Base-by-base conservation (phyloP, 352 stramenopile genomes). In the Thalassiosira livingstoniorum region DNA sequence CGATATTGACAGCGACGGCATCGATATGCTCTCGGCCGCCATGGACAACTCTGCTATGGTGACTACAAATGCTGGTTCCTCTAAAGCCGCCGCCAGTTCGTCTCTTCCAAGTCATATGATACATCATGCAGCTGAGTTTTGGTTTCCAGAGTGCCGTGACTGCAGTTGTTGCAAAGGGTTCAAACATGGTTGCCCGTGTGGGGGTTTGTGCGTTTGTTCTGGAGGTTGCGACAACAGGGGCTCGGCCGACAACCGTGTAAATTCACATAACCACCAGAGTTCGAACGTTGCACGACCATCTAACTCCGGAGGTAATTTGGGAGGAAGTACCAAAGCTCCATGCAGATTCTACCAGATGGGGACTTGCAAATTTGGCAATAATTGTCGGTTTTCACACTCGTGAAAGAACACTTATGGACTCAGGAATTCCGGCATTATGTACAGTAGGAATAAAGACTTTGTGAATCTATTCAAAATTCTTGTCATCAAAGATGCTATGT, bases 131-230 rank as follows among this genome's bases (percentile, higher is more conserved):
- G 64, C 66, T 0, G 86, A 91, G 62, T 89, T 89, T 74, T 91
- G 86, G 86, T 91, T 88, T 72, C 82, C 86, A 21, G 82, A 91
- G 65, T 78, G 75, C 43, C 75, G 79, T 25, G 62, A 91, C 39
- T 91, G 86, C 73, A 4, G 11, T 0, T 89, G 86, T 37, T 91
- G 86, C 47, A 74, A 86, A n/a, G 86, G 86, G 23, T 89, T 82
- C 58, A 91, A 91, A 53, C 67, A 88, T 61, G 86, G 86, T 35
- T 91, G 86, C 70, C 21, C 10, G 5, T 87, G 85, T 75, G 55
- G 35, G 0, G 55, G 45, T 11, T 31, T 37, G n/a, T 58, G 63
- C 54, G 21, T 34, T 35, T 31, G 29, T 61, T 54, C 27, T 43
- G 25, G 47, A 5, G 47, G 47, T n/a, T n/a, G n/a, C n/a, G n/a